These are phyloP conservation scores for Yamadazyma jaroonii DNA, from an alignment of 1,139 yeast species.

Conservation along the genomic window DNA sequence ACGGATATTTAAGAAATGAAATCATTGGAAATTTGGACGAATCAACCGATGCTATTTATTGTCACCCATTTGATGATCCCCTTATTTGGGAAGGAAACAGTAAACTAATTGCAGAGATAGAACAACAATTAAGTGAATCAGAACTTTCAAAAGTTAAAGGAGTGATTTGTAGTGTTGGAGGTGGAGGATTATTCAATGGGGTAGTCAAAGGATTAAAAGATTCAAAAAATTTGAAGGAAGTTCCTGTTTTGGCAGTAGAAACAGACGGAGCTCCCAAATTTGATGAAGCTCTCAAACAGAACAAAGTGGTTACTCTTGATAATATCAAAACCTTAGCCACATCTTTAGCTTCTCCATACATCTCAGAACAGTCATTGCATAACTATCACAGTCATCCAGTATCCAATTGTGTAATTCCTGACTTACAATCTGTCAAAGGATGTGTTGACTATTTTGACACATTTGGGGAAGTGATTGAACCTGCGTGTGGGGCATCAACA, in stretches of 20 bases:
- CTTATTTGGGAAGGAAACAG: slow-evolving; percentile 70
- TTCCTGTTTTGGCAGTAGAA: slow-evolving; percentile 56
- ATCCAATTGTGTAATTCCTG: slow-evolving; percentile 40
- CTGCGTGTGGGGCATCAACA: slow-evolving; percentile 75
- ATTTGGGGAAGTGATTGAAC: slow-evolving; percentile 56
- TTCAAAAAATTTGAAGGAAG: slow-evolving; percentile 19
- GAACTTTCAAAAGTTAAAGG: slow-evolving; percentile 45
- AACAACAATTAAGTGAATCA: slow-evolving; percentile 30
- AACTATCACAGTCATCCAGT: slow-evolving; percentile 27
- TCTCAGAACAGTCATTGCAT: slow-evolving; percentile 46
- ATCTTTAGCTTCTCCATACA: slow-evolving; percentile 58
- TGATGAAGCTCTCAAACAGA: slow-evolving; percentile 43
- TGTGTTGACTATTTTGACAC: slow-evolving; percentile 48
- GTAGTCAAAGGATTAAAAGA: slow-evolving; percentile 52
- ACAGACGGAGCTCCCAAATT: slow-evolving; percentile 62
- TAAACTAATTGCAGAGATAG: slow-evolving; percentile 55
- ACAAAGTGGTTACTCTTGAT: slow-evolving; percentile 41
- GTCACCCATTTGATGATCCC: slow-evolving; percentile 70
- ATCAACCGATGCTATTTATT: slow-evolving; percentile 46
- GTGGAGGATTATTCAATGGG: slow-evolving; percentile 73
- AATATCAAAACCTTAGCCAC: slow-evolving; percentile 57
- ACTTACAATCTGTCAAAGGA: slow-evolving; percentile 52
- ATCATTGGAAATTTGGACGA: slow-evolving; percentile 28
- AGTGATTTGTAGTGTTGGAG: slow-evolving; percentile 68
- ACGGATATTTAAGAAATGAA: slow-evolving; percentile 40